A percentile compares a stretch with the other conserved stretches of the same genome.
phyloP scores from a whole-genome alignment of 176 grass and related monocot species.

The Paspalum vaginatum region DNA sequence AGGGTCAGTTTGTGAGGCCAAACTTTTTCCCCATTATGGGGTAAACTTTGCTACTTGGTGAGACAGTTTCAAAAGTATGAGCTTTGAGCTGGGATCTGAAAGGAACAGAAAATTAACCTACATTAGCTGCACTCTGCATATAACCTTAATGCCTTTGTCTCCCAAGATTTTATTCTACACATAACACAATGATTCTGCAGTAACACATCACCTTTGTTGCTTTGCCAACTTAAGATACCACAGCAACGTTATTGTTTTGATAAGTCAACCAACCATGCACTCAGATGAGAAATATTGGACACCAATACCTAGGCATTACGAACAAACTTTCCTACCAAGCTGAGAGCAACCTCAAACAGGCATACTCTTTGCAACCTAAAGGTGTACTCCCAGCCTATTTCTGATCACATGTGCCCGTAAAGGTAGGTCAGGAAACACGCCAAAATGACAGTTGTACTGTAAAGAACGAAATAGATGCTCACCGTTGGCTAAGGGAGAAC shows the following conservation, averaged over 20 bases:
- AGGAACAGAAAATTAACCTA: conserved; percentile 2
- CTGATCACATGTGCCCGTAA: no score
- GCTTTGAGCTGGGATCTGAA: neutral
- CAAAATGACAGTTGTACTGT: no score
- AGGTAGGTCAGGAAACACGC: no score
- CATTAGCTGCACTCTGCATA: neutral
- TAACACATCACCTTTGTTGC: no score
- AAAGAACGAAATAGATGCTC: no score
- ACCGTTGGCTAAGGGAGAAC: no score
- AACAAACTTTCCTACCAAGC: no score
- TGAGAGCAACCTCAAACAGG: no score
- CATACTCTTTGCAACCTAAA: no score
- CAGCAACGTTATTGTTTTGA: neutral
- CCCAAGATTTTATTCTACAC: conserved; percentile 2
- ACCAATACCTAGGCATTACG: neutral
- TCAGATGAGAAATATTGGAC: conserved; percentile 3
- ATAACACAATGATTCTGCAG: neutral
- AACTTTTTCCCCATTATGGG: neutral
- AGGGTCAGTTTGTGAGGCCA: neutral
- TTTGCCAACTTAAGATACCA: neutral
- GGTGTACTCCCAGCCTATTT: no score
- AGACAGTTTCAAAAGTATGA: neutral
- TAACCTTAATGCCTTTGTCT: neutral
- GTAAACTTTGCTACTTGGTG: neutral
- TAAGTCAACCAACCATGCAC: neutral